Conservation (phyloP, 75 land plant species). For the Cryptomeria japonica region DNA sequence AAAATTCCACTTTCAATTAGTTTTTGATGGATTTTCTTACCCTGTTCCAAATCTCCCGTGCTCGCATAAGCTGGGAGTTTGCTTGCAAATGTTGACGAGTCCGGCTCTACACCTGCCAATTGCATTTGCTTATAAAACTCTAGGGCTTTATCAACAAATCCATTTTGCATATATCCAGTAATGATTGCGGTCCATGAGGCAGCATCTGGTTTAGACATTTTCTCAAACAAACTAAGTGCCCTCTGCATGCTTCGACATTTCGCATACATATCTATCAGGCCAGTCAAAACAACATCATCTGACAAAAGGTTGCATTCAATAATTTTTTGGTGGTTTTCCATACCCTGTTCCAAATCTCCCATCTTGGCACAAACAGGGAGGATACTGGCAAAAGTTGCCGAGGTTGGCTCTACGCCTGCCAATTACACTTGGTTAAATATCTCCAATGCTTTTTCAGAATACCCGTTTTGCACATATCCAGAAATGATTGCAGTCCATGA, state of each 20-base stretch:
- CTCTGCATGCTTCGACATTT: conserved; percentile 32
- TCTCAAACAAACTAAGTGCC: conserved; percentile 40
- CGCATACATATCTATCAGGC: conserved; percentile 54
- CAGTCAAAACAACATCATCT: conserved; percentile 36
- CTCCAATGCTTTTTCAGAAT: conserved; percentile 28
- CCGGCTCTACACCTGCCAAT: conserved; percentile 1
- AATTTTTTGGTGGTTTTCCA: conserved; percentile 36
- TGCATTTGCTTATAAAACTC: conserved; percentile 15
- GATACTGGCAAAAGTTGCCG: conserved; percentile 41
- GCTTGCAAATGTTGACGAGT: conserved; percentile 5
- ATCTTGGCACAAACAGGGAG: conserved; percentile 45
- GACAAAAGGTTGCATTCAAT: conserved; percentile 18
- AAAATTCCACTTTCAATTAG: background rate
- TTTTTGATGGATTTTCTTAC: conserved; percentile 17
- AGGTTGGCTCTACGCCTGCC: conserved; percentile 19
- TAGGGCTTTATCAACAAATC: conserved; percentile 7
- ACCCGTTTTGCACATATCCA: conserved; percentile 45
- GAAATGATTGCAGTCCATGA: conserved; percentile 72
- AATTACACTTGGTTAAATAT: conserved; percentile 27
- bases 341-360: conserved; percentile 26
- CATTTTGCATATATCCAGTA: conserved; percentile 14
- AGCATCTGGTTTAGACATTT: conserved; percentile 5
- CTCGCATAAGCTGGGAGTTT: conserved; percentile 12
- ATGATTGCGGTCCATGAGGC: conserved; percentile 22
- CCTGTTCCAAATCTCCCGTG: conserved; percentile 3